Evolutionary conservation across 192 early-diverging fungal species (phyloP).

Genomic region (Oehlia diaphana): DNA sequence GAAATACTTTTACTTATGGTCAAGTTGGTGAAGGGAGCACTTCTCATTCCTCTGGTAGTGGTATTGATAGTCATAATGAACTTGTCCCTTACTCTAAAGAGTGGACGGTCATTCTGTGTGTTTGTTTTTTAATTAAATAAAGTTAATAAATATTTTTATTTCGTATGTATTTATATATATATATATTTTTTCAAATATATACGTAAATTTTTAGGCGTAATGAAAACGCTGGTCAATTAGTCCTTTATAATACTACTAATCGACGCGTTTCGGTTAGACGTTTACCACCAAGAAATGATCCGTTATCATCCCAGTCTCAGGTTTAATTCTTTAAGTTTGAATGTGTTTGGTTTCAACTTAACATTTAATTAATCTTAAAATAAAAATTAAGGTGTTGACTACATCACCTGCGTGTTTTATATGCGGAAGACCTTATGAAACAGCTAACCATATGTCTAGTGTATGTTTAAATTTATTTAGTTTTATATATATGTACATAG

Average conservation of each 20-base stretch:
- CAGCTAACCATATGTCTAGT: neutral
- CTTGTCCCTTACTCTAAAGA: constrained; percentile 56
- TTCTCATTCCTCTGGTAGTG: neutral
- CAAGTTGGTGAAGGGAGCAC: neutral
- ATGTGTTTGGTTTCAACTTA: neutral
- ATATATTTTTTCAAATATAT: constrained; percentile 3
- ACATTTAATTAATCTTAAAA: neutral
- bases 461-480: neutral
- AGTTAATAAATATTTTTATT: neutral
- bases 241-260: constrained; percentile 66
- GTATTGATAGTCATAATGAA: constrained; percentile 31
- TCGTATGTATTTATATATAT: neutral
- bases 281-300: constrained; percentile 31
- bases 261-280: constrained; percentile 51
- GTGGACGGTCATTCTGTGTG: constrained; percentile 59
- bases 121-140: neutral
- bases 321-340: neutral
- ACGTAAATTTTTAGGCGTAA: constrained; percentile 36
- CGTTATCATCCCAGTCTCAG: neutral
- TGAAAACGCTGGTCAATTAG: constrained; percentile 51
- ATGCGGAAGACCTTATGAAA: neutral
- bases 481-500: too few relatives aligned
- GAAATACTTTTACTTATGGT: constrained; percentile 7
- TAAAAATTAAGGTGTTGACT: neutral
- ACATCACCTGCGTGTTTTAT: neutral